Percentiles rank a stretch among this genome's conserved stretches.
Evolutionary conservation across 2,329 filamentous ascomycete species (phyloP).

Genomic region (Paradendryphiella salina): DNA sequence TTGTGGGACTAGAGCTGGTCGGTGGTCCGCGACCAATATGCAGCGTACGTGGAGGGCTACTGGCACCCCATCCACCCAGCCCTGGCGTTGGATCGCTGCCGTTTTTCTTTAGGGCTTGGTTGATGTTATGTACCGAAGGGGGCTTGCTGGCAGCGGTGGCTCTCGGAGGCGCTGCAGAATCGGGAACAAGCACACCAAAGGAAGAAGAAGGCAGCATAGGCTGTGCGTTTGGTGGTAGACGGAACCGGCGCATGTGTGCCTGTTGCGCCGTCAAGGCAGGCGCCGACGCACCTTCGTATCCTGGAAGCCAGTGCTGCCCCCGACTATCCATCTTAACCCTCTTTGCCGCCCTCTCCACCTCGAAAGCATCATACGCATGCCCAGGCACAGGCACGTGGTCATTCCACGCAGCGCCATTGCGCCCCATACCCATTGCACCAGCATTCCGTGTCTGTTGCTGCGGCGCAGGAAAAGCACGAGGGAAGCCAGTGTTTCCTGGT

Average conservation of each 20-base stretch:
- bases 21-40: slow-evolving; percentile 11
- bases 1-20: neutral
- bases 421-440: neutral
- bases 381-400: slow-evolving; percentile 4
- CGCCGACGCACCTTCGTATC: neutral
- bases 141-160: slow-evolving; percentile 10
- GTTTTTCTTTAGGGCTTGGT: slow-evolving; percentile 23
- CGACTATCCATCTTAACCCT: slow-evolving; percentile 24
- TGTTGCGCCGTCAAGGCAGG: neutral
- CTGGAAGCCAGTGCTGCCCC: neutral
- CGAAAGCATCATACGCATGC: neutral
- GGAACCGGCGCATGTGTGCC: neutral
- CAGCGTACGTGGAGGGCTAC: slow-evolving; percentile 14
- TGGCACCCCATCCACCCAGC: neutral
- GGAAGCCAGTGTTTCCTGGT: neutral
- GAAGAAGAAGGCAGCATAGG: neutral
- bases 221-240: neutral
- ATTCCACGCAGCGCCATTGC: neutral
- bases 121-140: slow-evolving; percentile 29
- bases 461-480: neutral
- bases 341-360: slow-evolving; percentile 20
- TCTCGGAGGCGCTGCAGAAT: neutral
- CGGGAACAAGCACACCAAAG: neutral
- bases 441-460: neutral
- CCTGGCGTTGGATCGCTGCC: slow-evolving; percentile 4